phyloP scores from a whole-genome alignment of 2,329 filamentous ascomycete species.

The Penicillium sp. region DNA sequence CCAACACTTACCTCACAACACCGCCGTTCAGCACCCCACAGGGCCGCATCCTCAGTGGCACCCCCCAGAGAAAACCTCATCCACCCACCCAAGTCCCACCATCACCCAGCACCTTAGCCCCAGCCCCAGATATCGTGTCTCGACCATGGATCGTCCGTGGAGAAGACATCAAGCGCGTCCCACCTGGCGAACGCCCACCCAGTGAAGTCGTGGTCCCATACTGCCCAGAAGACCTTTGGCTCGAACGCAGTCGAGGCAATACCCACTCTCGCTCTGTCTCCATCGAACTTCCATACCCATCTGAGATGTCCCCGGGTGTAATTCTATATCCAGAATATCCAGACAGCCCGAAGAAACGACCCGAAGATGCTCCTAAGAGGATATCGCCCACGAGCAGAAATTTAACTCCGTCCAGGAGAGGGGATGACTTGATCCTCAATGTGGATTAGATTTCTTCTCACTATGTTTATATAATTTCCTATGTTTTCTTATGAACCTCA shows the following conservation, averaged over 20 bases:
- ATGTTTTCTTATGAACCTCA: not conserved
- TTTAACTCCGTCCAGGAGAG: conserved; percentile 32
- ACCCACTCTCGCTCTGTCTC: not conserved
- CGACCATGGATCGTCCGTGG: conserved; percentile 32
- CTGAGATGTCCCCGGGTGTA: conserved; percentile 10
- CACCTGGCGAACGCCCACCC: conserved; percentile 30
- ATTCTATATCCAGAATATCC: conserved; percentile 23
- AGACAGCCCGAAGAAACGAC: conserved; percentile 23
- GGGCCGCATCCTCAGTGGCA: not conserved
- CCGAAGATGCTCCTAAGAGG: conserved; percentile 6
- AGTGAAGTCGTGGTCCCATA: conserved; percentile 26
- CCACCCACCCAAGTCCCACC: conserved; percentile 17
- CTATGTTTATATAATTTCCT: not conserved
- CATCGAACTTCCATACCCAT: conserved; percentile 20
- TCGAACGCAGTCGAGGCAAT: conserved; percentile 13
- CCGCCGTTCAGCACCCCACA: conserved; percentile 7
- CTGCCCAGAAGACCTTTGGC: conserved; percentile 33
- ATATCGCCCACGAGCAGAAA: conserved; percentile 27
- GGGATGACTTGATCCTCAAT: conserved; percentile 32
- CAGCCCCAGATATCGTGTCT: conserved; percentile 33
- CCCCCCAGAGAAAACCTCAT: conserved; percentile 2
- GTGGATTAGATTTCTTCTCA: conserved; percentile 24
- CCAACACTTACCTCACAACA: conserved; percentile 7
- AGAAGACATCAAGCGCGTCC: conserved; percentile 34
- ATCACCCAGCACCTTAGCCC: conserved; percentile 6